A percentile compares a stretch with the other conserved stretches of the same genome.
Evolutionary conservation across 208 protist species (phyloP).

Genomic region (Wallacemonas sp.): DNA sequence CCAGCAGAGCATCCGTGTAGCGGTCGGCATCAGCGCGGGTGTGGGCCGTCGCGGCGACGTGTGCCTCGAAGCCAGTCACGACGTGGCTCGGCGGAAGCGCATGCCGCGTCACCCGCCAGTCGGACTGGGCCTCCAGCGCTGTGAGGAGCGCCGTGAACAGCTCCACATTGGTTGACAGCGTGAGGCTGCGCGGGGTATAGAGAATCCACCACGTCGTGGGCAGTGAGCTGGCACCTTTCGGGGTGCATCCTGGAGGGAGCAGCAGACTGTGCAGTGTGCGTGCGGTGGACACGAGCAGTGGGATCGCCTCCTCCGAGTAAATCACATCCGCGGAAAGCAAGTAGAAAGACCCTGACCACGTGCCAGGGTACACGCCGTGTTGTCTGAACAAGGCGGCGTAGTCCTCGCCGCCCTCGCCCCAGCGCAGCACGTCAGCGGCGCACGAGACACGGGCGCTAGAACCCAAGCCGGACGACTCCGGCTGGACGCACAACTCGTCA

Average conservation of each 20-base stretch:
- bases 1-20: slow-evolving; percentile 19
- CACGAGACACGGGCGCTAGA: not conserved
- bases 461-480: not conserved
- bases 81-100: slow-evolving; percentile 9
- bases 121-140: not conserved
- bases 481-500: slow-evolving; percentile 22
- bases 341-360: not conserved
- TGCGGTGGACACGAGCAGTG: slow-evolving; percentile 36
- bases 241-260: not conserved
- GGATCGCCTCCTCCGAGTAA: slow-evolving; percentile 31
- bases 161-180: slow-evolving; percentile 24
- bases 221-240: too few relatives aligned
- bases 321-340: slow-evolving; percentile 47
- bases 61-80: slow-evolving; percentile 24
- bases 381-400: not conserved
- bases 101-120: slow-evolving; percentile 8
- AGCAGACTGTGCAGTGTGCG: not conserved
- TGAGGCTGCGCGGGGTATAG: slow-evolving; percentile 44
- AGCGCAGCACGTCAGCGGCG: slow-evolving; percentile 23
- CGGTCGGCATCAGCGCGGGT: not conserved
- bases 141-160: slow-evolving; percentile 28
- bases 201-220: slow-evolving; percentile 33
- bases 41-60: not conserved
- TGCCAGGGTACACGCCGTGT: not conserved
- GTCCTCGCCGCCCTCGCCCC: slow-evolving; percentile 17